phyloP scores from a whole-genome alignment of 2,329 filamentous ascomycete species.

The Macrophomina phaseolina region DNA sequence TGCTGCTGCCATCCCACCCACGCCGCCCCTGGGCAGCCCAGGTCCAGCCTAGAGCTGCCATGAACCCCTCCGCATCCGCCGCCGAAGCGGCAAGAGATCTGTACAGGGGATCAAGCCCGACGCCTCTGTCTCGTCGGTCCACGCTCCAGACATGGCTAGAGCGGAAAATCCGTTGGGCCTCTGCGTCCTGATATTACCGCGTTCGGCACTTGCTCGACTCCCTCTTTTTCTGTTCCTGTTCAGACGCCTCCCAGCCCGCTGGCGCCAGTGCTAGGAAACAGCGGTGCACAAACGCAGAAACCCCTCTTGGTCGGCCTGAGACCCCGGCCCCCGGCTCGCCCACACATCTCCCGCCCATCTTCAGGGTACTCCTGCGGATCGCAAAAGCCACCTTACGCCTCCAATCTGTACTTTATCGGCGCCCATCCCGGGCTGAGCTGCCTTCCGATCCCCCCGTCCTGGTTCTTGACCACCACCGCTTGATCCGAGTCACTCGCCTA shows the following conservation, averaged over 20 bases:
- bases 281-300: neutral
- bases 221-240: neutral
- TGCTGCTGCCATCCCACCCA: neutral
- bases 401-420: slow-evolving; percentile 17
- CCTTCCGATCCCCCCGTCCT: neutral
- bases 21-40: neutral
- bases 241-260: neutral
- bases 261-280: neutral
- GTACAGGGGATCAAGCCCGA: slow-evolving; percentile 1
- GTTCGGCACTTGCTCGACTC: slow-evolving; percentile 20
- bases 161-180: slow-evolving; percentile 12
- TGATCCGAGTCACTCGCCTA: slow-evolving; percentile 9
- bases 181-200: slow-evolving; percentile 17
- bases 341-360: neutral
- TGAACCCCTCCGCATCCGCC: neutral
- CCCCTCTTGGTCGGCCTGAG: neutral
- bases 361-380: slow-evolving; percentile 4
- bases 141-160: neutral
- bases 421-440: neutral
- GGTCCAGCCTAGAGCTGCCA: neutral
- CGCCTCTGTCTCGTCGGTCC: neutral
- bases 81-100: slow-evolving; percentile 7
- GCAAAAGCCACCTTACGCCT: neutral
- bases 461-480: neutral
- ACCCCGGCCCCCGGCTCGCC: slow-evolving; percentile 1